Evolutionary conservation across 345 rosid species (phyloP).

Genomic region (Brassica carinata): DNA sequence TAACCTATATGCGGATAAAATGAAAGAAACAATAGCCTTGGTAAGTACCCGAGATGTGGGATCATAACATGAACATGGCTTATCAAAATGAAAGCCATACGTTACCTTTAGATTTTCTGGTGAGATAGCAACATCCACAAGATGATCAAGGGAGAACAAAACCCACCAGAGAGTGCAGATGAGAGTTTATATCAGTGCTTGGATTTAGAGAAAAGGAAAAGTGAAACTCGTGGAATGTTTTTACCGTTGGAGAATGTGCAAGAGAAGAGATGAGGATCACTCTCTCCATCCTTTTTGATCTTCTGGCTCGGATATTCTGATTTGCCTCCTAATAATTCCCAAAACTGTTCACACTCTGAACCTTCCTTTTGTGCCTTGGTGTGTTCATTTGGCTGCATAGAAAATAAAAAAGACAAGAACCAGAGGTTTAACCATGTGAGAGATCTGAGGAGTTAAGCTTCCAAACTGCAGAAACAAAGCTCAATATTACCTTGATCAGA

Average conservation of each 20-base stretch:
- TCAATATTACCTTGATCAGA: slow-evolving; percentile 69
- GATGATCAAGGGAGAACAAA: not conserved
- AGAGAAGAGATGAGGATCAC: slow-evolving; percentile 92
- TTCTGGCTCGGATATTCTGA: slow-evolving; percentile 79
- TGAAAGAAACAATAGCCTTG: slow-evolving; percentile 1
- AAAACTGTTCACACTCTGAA: slow-evolving; percentile 85
- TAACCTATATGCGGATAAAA: slow-evolving; percentile 57
- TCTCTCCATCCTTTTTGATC: slow-evolving; percentile 71
- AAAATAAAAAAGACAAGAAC: slow-evolving; percentile 19
- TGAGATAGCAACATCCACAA: slow-evolving; percentile 23
- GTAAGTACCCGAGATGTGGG: slow-evolving; percentile 7
- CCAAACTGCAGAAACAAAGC: slow-evolving; percentile 13
- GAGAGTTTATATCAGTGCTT: not conserved
- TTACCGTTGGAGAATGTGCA: slow-evolving; percentile 58
- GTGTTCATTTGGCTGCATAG: slow-evolving; percentile 78
- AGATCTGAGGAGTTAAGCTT: slow-evolving; percentile 15
- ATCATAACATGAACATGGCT: slow-evolving; percentile 21
- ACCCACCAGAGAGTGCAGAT: slow-evolving; percentile 15
- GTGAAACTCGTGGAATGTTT: slow-evolving; percentile 1
- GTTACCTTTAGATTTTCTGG: slow-evolving; percentile 83
- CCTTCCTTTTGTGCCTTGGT: slow-evolving; percentile 92
- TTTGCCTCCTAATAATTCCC: slow-evolving; percentile 92
- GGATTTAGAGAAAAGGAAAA: slow-evolving; percentile 4
- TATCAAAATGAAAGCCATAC: not conserved
- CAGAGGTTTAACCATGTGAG: slow-evolving; percentile 12